Evolutionary conservation across 495 filamentous ascomycete genomes (phyloP), one percentile per base, ranked within the genome.

Genomic region (Lepraria neglecta): DNA sequence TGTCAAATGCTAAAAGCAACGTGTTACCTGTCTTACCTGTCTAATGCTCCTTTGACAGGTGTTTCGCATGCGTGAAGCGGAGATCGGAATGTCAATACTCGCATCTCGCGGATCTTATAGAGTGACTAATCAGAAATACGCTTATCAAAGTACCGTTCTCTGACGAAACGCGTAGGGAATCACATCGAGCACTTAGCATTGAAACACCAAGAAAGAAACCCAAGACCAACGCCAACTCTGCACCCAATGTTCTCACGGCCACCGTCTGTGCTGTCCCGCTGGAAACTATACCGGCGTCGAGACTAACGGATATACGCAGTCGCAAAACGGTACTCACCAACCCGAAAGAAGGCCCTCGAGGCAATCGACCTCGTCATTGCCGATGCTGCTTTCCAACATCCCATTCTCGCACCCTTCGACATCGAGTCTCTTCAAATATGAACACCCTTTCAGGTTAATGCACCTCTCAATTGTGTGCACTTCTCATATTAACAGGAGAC

Each of bases 11-110:
- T 51, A 14, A 53, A 21, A 55, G 24, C 28, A 59, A 27, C n/a
- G 38, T 48, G 19, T 58, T 24, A 45, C 45, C 48, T 28, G 31
- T 1, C 27, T 52, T 3, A 17, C 15, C 2, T 24, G 24, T 24
- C 53, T 56, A 57, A 28, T 57, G 54, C 44, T 35, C 50, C 12
- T 33, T 50, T 69, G 80, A 82, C 47, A 75, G 83, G 65, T 89
- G 86, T 69, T 74, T 87, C 62, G 85, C 86, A 58, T 89, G 86
- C 69, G 78, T 86, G 62, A 88, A 88, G 72, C 77, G 86, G 15
- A 80, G 86, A 73, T 85, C 85, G 0, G 78, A 83, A 60, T 89
- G 86, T 71, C 76, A 79, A 67, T 88, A 88, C 76, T 84, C 83
- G 6, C 77, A 78, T 54, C 80, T 87, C 42, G 86, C 86, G 35